Conservation (phyloP, 1,284 basidiomycete species). For the Earliella scabrosa region DNA sequence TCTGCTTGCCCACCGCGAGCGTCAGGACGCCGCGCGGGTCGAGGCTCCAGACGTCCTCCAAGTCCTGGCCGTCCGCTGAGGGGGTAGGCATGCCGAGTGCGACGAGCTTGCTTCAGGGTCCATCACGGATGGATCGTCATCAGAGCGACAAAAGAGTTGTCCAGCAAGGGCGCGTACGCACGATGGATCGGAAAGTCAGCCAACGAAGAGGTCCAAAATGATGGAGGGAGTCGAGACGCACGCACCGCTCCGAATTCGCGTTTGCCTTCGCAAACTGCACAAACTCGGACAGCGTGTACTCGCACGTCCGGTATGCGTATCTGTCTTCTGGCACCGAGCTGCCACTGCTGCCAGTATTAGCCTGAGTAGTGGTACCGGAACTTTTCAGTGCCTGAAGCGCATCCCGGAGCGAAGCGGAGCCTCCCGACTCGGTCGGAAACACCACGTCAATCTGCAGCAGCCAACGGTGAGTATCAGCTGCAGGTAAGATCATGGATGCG, state of each 20-base stretch:
- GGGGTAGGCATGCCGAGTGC: no score
- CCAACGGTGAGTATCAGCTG: no score
- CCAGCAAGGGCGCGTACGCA: not conserved
- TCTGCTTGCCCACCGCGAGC: slow-evolving; percentile 53
- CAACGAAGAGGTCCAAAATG: no score
- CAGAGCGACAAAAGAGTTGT: no score
- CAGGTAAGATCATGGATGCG: no score
- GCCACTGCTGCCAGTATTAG: no score
- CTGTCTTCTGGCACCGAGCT: no score
- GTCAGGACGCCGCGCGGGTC: slow-evolving; percentile 61
- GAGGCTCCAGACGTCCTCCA: slow-evolving; percentile 66
- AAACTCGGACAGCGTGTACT: slow-evolving; percentile 45
- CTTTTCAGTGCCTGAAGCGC: no score
- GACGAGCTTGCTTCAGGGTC: slow-evolving; percentile 18
- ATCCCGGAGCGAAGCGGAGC: slow-evolving; percentile 40
- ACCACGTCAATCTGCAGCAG: slow-evolving; percentile 56
- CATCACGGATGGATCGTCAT: no score
- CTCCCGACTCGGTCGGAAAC: slow-evolving; percentile 46
- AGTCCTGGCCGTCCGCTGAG: slow-evolving; percentile 36
- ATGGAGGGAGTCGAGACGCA: slow-evolving; percentile 14
- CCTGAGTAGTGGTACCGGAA: no score
- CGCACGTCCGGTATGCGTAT: slow-evolving; percentile 46
- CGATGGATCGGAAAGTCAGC: no score
- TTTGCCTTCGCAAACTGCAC: slow-evolving; percentile 37
- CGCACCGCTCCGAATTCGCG: slow-evolving; percentile 24